These are phyloP conservation scores for Clonostachys rhizophaga DNA, from an alignment of 2,329 filamentous ascomycete genomes.

Conservation along the genomic window DNA sequence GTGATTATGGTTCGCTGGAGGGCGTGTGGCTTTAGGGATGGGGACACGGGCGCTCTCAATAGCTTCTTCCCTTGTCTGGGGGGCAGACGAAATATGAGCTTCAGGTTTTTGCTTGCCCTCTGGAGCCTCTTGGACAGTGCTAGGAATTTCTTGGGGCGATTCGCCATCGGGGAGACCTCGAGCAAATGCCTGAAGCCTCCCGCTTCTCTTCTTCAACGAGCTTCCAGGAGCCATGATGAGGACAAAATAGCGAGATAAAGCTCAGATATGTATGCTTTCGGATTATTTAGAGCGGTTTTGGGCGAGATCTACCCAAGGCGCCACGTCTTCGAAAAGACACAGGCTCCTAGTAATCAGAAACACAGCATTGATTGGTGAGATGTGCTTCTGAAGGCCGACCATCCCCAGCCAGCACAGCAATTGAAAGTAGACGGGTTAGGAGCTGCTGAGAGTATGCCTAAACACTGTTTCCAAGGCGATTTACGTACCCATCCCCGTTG, in stretches of 20 bases:
- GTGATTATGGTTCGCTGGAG: background rate
- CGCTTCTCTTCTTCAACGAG: slow-evolving; percentile 18
- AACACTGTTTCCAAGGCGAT: too few relatives aligned
- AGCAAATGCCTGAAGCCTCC: slow-evolving; percentile 22
- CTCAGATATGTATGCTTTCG: slow-evolving; percentile 13
- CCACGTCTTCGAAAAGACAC: too few relatives aligned
- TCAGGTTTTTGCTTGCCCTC: background rate
- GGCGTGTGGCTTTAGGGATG: background rate
- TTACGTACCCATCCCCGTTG: too few relatives aligned
- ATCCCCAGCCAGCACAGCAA: too few relatives aligned
- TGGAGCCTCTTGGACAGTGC: background rate
- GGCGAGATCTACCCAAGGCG: slow-evolving; percentile 8
- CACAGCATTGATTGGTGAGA: too few relatives aligned
- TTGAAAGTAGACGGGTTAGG: too few relatives aligned
- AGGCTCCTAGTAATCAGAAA: too few relatives aligned
- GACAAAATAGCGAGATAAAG: slow-evolving; percentile 1
- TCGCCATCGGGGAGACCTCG: slow-evolving; percentile 12
- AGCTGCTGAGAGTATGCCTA: too few relatives aligned
- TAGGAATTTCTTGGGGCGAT: slow-evolving; percentile 1
- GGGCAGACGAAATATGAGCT: background rate
- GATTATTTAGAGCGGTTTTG: slow-evolving; percentile 5
- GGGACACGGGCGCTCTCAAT: slow-evolving; percentile 1
- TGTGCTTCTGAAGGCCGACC: too few relatives aligned
- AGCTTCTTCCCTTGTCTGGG: slow-evolving; percentile 1
- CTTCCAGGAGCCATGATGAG: too few relatives aligned